Evolutionary conservation across 495 filamentous ascomycete species (phyloP), one percentile per base, ranked within the genome.

Genomic region (Penicillium herquei): DNA sequence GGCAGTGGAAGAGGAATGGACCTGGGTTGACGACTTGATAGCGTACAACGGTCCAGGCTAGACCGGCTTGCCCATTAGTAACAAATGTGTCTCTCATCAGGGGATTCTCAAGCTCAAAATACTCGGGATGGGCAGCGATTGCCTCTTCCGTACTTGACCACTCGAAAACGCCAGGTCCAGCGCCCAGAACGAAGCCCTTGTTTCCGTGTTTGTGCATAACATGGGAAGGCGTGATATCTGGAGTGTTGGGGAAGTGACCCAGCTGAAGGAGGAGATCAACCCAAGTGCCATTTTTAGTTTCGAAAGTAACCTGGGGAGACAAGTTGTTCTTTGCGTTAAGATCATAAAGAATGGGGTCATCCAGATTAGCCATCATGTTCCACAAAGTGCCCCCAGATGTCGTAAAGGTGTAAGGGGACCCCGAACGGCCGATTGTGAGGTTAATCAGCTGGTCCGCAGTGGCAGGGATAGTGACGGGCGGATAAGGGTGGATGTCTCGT

Each of bases 171-270:
- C 78, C 78, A 0, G n/a, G 42, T 8, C 73, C 78, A 30, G 48
- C 39, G 7, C 80, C 49, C 12, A 51, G 35, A n/a, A 51, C 40
- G 17, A 39, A 81, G 32, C 63, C 73, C 56, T 80, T 80, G 66
- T 75, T 82, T 45, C 70, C 72, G 63, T 84, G 80, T 63, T 83
- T 83, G 70, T 84, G 80, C 51, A 84, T 77, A 0, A 75, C 72
- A 53, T 84, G 81, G 16, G 74, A 61, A 11, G 62, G 55, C 47
- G 59, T 43, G 11, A 70, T 26, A 12, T 39, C 1, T 48, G 42
- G 61, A 9, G 52, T 61, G 14, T 55, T 54, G 13, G 58, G 59
- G 39, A 52, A 31, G 14, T 42, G 40, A 40, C 49, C 53, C 0
- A 55, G 32, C 33, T 71, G 61, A 39, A 81, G 61, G 39, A 84